phyloP scores from a whole-genome alignment of 768 basidiomycete species.

The Rhizopogon vulgaris region DNA sequence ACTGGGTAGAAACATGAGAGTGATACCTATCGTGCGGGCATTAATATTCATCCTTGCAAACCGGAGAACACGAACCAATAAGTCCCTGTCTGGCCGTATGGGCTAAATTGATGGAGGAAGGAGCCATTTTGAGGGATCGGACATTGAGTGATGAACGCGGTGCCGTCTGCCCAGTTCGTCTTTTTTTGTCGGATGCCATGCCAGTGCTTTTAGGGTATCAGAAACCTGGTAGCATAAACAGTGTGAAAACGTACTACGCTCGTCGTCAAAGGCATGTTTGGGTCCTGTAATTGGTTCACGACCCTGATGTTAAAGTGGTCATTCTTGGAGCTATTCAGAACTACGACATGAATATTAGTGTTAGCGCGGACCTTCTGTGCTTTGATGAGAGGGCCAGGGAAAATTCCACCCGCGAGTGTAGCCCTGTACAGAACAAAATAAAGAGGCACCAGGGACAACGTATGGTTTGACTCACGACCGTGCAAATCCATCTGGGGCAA shows the following conservation, averaged over 20 bases:
- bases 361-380: conserved; percentile 31
- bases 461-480: conserved; percentile 25
- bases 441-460: not conserved
- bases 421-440: conserved; percentile 22
- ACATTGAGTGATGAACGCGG: conserved; percentile 39
- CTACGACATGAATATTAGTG: not conserved
- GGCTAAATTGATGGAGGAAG: conserved; percentile 38
- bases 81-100: conserved; percentile 35
- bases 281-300: conserved; percentile 25
- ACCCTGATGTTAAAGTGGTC: conserved; percentile 31
- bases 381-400: conserved; percentile 43
- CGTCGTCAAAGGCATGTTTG: conserved; percentile 28
- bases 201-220: conserved; percentile 22
- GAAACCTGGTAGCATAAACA: not conserved
- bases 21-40: conserved; percentile 27
- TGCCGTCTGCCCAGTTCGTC: conserved; percentile 32
- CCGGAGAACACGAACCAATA: conserved; percentile 28
- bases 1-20: conserved; percentile 33
- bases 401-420: conserved; percentile 38
- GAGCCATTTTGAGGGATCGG: conserved; percentile 33
- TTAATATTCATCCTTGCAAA: not conserved
- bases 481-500: conserved; percentile 46
- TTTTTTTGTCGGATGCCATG: conserved; percentile 29
- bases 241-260: conserved; percentile 26
- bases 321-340: conserved; percentile 15